Conservation (phyloP, 2,329 filamentous ascomycete species). For the Colletotrichum truncatum region DNA sequence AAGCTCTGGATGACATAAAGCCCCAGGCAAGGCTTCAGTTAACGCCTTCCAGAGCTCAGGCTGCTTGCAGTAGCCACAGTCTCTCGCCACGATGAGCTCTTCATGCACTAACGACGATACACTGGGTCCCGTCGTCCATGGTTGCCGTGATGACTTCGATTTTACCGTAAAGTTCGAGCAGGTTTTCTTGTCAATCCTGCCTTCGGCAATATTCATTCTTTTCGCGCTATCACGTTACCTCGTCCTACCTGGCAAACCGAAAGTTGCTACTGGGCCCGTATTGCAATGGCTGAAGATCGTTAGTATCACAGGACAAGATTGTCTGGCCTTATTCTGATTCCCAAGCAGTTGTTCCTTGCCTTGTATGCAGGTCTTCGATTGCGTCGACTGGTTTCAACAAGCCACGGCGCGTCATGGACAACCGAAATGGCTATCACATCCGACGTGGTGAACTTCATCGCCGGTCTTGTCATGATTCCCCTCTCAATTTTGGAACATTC, state of each 20-base stretch:
- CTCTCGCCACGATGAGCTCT: not conserved
- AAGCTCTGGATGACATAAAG: no score
- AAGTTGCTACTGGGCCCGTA: constrained; percentile 43
- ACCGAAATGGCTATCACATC: constrained; percentile 25
- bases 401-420: constrained; percentile 9
- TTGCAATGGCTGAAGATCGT: constrained; percentile 39
- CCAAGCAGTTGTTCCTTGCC: not conserved
- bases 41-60: not conserved
- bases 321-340: not conserved
- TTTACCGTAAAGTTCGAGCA: constrained; percentile 60
- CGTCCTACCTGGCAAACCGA: constrained; percentile 40
- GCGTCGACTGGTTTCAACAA: not conserved
- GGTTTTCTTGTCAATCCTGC: constrained; percentile 54
- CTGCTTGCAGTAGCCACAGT: not conserved
- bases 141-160: constrained; percentile 59
- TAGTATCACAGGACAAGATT: not conserved
- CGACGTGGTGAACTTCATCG: constrained; percentile 38
- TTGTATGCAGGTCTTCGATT: not conserved
- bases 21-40: no score
- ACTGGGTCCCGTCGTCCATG: constrained; percentile 54
- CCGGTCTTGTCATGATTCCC: constrained; percentile 36
- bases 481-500: constrained; percentile 41
- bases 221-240: constrained; percentile 43
- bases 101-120: constrained; percentile 42
- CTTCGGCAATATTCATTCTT: constrained; percentile 48